Percentiles rank a stretch among this genome's conserved stretches.
phyloP scores from a whole-genome alignment of 2,329 filamentous ascomycete species.

The Aspergillus amoenus region DNA sequence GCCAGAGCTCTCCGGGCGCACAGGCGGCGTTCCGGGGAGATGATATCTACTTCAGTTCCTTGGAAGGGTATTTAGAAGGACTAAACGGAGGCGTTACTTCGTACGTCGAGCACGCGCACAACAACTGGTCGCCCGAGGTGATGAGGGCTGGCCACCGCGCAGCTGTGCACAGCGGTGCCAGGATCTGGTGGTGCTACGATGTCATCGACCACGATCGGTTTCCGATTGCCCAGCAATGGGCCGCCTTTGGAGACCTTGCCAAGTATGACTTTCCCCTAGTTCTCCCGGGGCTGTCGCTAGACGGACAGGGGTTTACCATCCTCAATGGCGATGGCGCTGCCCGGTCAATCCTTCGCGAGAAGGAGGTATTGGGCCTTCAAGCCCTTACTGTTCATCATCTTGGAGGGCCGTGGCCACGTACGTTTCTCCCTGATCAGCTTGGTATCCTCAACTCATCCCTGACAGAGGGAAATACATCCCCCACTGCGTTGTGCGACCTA shows the following conservation, averaged over 20 bases:
- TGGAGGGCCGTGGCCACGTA: conserved; percentile 2
- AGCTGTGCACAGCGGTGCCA: conserved; percentile 49
- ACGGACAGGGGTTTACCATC: background rate
- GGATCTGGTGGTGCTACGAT: conserved; percentile 50
- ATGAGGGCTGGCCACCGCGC: conserved; percentile 49
- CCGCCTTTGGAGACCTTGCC: background rate
- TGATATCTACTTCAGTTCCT: conserved; percentile 50
- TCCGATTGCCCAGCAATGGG: conserved; percentile 1
- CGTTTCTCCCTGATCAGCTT: background rate
- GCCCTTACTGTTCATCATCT: conserved; percentile 2
- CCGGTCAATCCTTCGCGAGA: background rate
- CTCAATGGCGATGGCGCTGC: background rate
- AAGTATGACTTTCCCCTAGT: background rate
- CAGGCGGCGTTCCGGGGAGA: conserved; percentile 39
- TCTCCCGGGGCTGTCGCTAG: background rate
- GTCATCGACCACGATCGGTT: conserved; percentile 8
- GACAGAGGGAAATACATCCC: background rate
- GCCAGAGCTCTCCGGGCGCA: background rate
- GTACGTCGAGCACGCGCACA: conserved; percentile 54
- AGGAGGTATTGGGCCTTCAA: background rate
- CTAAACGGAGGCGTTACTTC: conserved; percentile 57
- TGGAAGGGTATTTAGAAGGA: conserved; percentile 51
- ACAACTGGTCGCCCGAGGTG: conserved; percentile 36
- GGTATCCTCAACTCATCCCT: background rate
- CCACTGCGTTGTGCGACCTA: background rate